Percentiles rank a stretch among this genome's conserved stretches.
Evolutionary conservation across 331 rosid species (phyloP).

Genomic region (Acacia pycnantha): DNA sequence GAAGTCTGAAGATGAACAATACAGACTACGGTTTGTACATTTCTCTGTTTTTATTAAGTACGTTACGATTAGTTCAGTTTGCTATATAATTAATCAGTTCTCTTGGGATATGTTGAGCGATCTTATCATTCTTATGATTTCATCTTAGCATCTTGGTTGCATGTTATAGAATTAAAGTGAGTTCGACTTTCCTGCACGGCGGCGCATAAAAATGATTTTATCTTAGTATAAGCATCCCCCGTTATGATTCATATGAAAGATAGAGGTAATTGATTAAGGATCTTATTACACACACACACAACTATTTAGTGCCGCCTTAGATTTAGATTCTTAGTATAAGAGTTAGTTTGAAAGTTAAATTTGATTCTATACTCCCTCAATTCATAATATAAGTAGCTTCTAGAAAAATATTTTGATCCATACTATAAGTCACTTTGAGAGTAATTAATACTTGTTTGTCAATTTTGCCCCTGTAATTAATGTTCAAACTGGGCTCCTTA

Average conservation of each 20-base stretch:
- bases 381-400: too few species aligned
- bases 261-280: too few species aligned
- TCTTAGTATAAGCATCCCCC: neutral
- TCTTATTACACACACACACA: too few species aligned
- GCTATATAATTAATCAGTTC: neutral
- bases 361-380: too few species aligned
- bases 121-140: neutral
- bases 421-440: too few species aligned
- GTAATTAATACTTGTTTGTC: too few species aligned
- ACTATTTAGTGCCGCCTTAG: too few species aligned
- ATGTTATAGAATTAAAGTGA: neutral
- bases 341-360: too few species aligned
- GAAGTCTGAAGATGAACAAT: neutral
- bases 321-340: too few species aligned
- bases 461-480: too few species aligned
- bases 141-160: neutral
- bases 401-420: too few species aligned
- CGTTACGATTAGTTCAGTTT: neutral
- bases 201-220: neutral
- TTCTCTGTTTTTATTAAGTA: neutral
- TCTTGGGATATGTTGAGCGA: neutral
- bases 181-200: neutral
- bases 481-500: too few species aligned
- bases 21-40: slow-evolving; percentile 1
- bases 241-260: neutral